Evolutionary conservation across 1,139 yeast species (phyloP), one percentile per base, ranked within the genome.

Genomic region (Eremothecium coryli): DNA sequence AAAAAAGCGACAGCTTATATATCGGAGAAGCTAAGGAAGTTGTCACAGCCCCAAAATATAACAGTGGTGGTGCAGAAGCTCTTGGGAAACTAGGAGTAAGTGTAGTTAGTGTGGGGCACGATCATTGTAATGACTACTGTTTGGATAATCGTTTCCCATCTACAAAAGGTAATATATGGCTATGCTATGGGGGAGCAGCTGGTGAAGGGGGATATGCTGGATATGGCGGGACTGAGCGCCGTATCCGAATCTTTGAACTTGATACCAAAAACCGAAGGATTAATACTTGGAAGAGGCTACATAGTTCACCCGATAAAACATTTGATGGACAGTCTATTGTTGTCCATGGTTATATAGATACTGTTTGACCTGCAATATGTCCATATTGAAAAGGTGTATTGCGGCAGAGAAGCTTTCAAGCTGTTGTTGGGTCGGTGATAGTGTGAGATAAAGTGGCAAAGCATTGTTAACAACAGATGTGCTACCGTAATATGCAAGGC

Each of bases 201-300:
- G 98, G 97, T 3, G 93, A 82, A 60, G 97, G 96, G 27, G 98
- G 95, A 0, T 86, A 86, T 52, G 95, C 80, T 4, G 95, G 95
- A 0, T 84, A 86, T 52, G 88, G 85, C 0, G 93, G 90, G 0
- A 82, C 80, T 33, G 64, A 79, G 9, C 70, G 98, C 47, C 68
- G 96, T 38, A 52, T 85, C 36, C 65, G 97, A 35, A 50, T 77
- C 1, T 88, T 68, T 54, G 86, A 82, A 29, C 49, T 86, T 10
- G 78, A 85, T 53, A 60, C 75, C 1, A 54, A 58, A 8, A 54
- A 60, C 1, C 73, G 71, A 1, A 58, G 64, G n/a, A 73, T 88
- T 22, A 56, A 57, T 30, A 71, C 85, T 1, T 85, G 93, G 88
- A 86, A 86, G 56, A 61, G 85, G 39, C 51, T 73, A 8, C 76